phyloP scores from a whole-genome alignment of 352 stramenopile species.

The Pythium apleroticum region DNA sequence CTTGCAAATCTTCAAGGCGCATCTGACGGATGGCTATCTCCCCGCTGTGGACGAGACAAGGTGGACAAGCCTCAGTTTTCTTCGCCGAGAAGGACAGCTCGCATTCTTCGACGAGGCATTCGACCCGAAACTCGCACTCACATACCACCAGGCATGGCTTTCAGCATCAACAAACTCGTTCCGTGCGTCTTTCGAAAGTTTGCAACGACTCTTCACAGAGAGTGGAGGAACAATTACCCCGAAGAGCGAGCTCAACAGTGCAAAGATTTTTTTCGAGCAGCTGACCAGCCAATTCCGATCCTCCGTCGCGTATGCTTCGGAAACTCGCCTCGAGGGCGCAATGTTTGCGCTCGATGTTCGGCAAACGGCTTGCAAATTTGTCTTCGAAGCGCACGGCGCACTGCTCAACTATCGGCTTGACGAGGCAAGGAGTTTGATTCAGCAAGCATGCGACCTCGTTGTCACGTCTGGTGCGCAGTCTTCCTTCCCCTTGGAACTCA shows the following conservation, averaged over 20 bases:
- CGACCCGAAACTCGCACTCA: constrained; percentile 48
- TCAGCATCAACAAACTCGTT: constrained; percentile 61
- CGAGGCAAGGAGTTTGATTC: constrained; percentile 14
- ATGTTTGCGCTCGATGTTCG: constrained; percentile 15
- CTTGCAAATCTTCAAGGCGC: constrained; percentile 52
- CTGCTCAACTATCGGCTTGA: constrained; percentile 25
- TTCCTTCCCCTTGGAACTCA: constrained; percentile 65
- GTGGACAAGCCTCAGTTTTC: constrained; percentile 56
- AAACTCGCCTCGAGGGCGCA: constrained; percentile 26
- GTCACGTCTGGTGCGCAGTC: constrained; percentile 41
- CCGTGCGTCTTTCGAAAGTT: constrained; percentile 44
- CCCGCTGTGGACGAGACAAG: constrained; percentile 55
- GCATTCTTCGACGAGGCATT: constrained; percentile 53
- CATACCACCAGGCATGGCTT: constrained; percentile 40
- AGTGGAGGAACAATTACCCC: constrained; percentile 16
- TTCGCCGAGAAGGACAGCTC: constrained; percentile 51
- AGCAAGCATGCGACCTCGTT: constrained; percentile 30
- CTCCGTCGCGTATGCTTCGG: constrained; percentile 4
- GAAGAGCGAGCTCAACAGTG: constrained; percentile 25
- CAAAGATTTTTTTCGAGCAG: constrained; percentile 22
- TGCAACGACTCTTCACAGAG: constrained; percentile 33
- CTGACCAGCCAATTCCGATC: constrained; percentile 23
- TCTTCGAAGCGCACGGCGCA: constrained; percentile 12
- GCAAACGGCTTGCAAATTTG: constrained; percentile 4
- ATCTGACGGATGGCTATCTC: constrained; percentile 49